Percentiles rank a stretch among this genome's conserved stretches.
Evolutionary conservation across 2,329 filamentous ascomycete species (phyloP).

Genomic region (Seiridium cupressi): DNA sequence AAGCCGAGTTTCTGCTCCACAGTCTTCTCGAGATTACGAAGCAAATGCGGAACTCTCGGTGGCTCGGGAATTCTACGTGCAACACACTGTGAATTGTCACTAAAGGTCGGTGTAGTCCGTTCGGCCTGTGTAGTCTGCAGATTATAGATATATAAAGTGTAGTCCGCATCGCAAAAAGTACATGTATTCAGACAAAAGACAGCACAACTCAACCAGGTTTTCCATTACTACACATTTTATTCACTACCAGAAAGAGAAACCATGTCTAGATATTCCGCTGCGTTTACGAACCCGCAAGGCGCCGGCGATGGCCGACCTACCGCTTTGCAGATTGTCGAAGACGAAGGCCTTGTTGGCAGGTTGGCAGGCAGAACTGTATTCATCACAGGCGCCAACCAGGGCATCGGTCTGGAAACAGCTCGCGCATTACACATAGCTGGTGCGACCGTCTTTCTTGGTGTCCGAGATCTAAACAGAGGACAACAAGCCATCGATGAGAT

Average conservation of each 20-base stretch:
- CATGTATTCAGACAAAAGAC: neutral
- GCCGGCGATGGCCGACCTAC: neutral
- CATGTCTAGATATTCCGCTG: neutral
- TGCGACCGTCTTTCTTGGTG: conserved; percentile 15
- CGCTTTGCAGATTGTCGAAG: neutral
- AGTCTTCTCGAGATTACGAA: neutral
- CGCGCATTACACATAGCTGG: conserved; percentile 9
- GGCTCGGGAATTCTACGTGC: neutral
- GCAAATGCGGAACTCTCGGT: neutral
- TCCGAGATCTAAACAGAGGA: conserved; percentile 13
- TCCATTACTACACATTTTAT: neutral
- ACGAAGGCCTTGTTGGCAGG: neutral
- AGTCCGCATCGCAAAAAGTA: neutral
- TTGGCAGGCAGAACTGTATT: conserved; percentile 8
- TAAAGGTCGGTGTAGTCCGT: neutral
- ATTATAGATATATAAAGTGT: neutral
- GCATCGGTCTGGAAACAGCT: conserved; percentile 13
- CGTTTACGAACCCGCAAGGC: neutral
- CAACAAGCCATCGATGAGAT: conserved; percentile 11
- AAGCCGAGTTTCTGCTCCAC: neutral
- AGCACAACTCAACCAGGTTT: neutral
- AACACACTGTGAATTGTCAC: neutral
- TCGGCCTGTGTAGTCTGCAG: neutral
- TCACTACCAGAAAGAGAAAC: neutral
- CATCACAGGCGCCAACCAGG: conserved; percentile 13